Base-by-base conservation (phyloP, 257 asterid genomes). In the Solanum rostratum region DNA sequence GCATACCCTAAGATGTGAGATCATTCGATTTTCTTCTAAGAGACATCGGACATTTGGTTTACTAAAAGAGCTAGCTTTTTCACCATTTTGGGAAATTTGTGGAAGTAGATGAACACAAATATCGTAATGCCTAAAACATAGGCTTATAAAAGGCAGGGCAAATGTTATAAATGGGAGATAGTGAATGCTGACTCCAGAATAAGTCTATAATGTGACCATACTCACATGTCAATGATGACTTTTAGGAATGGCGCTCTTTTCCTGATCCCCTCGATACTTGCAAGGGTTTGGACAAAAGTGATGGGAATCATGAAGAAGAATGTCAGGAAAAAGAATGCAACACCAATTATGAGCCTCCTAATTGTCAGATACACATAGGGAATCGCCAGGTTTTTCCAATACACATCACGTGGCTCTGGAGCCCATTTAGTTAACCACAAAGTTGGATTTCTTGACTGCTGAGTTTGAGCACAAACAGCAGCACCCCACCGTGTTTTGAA, bases 351-450 rank as follows among this genome's bases (percentile, higher is more conserved):
- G 76, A 96, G 99, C 91, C 93, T 90, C 89, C 98, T 90, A 86
- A 96, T 88, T 7, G 95, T 80, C 79, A 96, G 87, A 69, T 96
- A 91, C 86, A 96, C 97, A 63, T 92, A 96, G 49, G 99, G 99
- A 82, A 96, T 96, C 13, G 99, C 98, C 79, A 96, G 92, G 86
- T 96, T 96, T 74, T 87, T 90, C 98, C 98, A 96, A 85, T 92
- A 92, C 54, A 95, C 90, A 66, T 95, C 98, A 43, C 95, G 97
- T 19, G 99, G 99, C 88, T 95, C 99, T 24, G 99, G 85, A 52
- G 98, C 99, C 99, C 99, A 96, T 71, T 91, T 94, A 22, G 99
- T 96, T 81, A 96, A 84, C 99, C 99, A 96, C 81, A 92, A 37
- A 69, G 99, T 96, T 14, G 99, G 99, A 85, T 96, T 93, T 84